These are phyloP conservation scores for Melaleuca alternifolia DNA, from an alignment of 345 rosid species.

Conservation along the genomic window DNA sequence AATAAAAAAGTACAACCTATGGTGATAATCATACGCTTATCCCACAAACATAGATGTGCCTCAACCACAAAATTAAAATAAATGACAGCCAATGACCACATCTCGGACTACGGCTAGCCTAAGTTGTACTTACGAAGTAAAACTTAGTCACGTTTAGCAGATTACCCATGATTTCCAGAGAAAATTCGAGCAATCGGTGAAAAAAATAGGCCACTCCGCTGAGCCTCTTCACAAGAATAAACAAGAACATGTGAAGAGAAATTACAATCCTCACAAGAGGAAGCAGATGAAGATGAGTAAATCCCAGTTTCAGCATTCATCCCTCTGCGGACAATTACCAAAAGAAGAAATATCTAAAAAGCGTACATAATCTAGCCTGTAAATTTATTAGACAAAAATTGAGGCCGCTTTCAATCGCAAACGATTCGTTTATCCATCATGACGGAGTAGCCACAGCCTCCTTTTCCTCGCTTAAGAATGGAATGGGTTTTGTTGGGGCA, in stretches of 20 bases:
- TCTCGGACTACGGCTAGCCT: too few species aligned
- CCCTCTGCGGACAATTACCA: background rate
- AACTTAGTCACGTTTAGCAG: too few species aligned
- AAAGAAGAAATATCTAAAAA: background rate
- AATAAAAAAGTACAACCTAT: too few species aligned
- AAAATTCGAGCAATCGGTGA: too few species aligned
- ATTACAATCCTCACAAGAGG: background rate
- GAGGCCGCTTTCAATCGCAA: background rate
- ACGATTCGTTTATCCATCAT: background rate
- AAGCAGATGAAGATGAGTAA: background rate
- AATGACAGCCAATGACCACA: too few species aligned
- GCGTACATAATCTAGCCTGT: background rate
- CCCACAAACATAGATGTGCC: too few species aligned
- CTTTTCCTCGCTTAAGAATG: constrained; percentile 31
- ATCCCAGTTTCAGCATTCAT: background rate
- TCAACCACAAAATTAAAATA: too few species aligned
- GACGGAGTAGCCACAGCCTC: constrained; percentile 22
- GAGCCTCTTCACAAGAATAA: background rate
- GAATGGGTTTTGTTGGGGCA: constrained; percentile 80
- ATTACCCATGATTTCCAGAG: too few species aligned
- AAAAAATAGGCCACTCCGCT: too few species aligned
- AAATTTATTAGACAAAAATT: background rate
- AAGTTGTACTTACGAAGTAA: too few species aligned
- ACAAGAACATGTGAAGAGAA: background rate
- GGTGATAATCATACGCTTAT: too few species aligned